phyloP scores from a whole-genome alignment of 768 basidiomycete genomes.

The Pholiota microspora region DNA sequence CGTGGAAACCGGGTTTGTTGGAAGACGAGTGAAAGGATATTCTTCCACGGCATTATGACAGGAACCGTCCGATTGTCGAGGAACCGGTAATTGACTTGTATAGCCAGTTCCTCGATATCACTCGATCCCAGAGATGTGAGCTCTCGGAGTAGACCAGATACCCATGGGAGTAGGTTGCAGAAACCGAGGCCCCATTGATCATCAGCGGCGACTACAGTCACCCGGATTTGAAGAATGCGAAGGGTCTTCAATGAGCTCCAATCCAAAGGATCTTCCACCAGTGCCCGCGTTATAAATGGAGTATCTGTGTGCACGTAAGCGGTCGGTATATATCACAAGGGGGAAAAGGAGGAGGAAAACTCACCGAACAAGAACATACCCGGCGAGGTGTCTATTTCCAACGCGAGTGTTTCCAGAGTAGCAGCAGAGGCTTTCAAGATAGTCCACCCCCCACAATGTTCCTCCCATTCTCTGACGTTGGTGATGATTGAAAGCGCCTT shows the following conservation, averaged over 20 bases:
- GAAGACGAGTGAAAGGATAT: neutral
- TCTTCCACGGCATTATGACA: neutral
- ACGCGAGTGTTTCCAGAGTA: conserved; percentile 1
- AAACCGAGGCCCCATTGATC: neutral
- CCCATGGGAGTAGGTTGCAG: conserved; percentile 3
- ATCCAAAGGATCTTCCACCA: neutral
- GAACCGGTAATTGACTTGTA: conserved; percentile 9
- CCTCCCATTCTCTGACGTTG: conserved; percentile 1
- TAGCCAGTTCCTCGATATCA: conserved; percentile 5
- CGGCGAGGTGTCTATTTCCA: neutral
- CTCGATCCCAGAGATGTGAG: neutral
- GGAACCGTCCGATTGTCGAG: neutral
- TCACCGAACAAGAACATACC: neutral
- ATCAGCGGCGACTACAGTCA: neutral
- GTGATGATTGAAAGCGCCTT: conserved; percentile 1
- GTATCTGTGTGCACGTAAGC: neutral
- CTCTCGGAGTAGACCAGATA: neutral
- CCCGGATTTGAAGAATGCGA: neutral
- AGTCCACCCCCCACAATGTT: conserved; percentile 1
- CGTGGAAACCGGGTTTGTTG: neutral
- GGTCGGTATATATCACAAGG: too few relatives aligned
- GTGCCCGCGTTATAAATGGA: neutral
- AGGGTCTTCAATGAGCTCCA: neutral
- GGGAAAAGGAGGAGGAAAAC: neutral
- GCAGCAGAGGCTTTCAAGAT: neutral